Evolutionary conservation across 1,139 yeast species (phyloP).

Genomic region (Hyphopichia pseudoburtonii): DNA sequence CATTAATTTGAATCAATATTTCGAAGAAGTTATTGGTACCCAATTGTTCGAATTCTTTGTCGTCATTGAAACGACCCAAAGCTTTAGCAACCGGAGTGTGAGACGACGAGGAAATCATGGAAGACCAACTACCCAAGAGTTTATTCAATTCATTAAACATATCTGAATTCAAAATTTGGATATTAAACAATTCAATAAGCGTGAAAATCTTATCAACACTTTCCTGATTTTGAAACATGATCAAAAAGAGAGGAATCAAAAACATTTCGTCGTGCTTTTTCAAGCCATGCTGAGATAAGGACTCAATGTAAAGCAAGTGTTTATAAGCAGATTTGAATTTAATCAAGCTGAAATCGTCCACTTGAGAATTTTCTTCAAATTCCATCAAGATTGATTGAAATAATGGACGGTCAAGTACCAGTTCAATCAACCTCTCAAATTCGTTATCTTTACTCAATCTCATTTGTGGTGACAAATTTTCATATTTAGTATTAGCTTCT

Average conservation of each 20-base stretch:
- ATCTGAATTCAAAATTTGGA: slow-evolving; percentile 30
- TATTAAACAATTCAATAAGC: slow-evolving; percentile 34
- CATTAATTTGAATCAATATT: slow-evolving; percentile 38
- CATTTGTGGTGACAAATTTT: slow-evolving; percentile 27
- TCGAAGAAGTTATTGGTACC: slow-evolving; percentile 33
- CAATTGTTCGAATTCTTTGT: slow-evolving; percentile 35
- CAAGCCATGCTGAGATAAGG: slow-evolving; percentile 38
- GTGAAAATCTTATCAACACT: slow-evolving; percentile 28
- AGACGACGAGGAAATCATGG: slow-evolving; percentile 17
- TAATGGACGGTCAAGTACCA: slow-evolving; percentile 31
- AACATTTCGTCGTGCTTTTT: slow-evolving; percentile 41
- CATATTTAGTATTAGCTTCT: slow-evolving; percentile 21
- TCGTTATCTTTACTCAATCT: slow-evolving; percentile 34
- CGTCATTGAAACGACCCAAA: slow-evolving; percentile 22
- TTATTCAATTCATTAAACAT: slow-evolving; percentile 26
- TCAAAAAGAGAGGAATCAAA: slow-evolving; percentile 37
- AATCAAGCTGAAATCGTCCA: slow-evolving; percentile 8
- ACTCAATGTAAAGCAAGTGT: slow-evolving; percentile 36
- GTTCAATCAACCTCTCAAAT: slow-evolving; percentile 28
- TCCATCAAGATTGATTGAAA: slow-evolving; percentile 25
- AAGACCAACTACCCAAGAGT: slow-evolving; percentile 29
- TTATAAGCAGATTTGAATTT: slow-evolving; percentile 27
- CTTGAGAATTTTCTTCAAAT: slow-evolving; percentile 9
- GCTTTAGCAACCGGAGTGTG: slow-evolving; percentile 19
- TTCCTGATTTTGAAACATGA: slow-evolving; percentile 26